Evolutionary conservation across 1,139 yeast species (phyloP).

Genomic region (Geotrichum fermentans): DNA sequence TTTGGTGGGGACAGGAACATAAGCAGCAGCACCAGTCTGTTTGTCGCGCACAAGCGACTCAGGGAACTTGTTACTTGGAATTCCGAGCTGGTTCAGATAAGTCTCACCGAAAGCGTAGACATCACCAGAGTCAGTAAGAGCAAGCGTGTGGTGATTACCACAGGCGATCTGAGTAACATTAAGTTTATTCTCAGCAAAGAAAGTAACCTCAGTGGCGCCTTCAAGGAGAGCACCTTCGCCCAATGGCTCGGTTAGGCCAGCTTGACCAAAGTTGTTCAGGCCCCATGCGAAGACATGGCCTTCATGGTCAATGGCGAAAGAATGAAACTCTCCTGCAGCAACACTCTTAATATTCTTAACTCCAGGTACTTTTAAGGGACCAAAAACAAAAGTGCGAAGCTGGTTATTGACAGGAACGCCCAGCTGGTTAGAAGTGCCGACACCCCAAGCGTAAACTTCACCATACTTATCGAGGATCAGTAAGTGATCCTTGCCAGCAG

Average conservation of each 20-base stretch:
- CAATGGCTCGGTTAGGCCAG: conserved; percentile 69
- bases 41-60: conserved; percentile 64
- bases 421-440: conserved; percentile 86
- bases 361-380: conserved; percentile 35
- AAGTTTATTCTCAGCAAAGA: conserved; percentile 50
- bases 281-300: conserved; percentile 88
- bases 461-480: conserved; percentile 81
- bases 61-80: conserved; percentile 57
- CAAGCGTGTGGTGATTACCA: conserved; percentile 91
- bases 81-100: conserved; percentile 90
- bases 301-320: conserved; percentile 78
- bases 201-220: conserved; percentile 62
- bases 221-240: conserved; percentile 64
- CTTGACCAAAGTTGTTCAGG: conserved; percentile 91
- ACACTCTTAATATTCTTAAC: conserved; percentile 69
- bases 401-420: conserved; percentile 51
- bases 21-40: conserved; percentile 72
- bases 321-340: conserved; percentile 93
- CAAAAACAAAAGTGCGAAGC: conserved; percentile 34
- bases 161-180: conserved; percentile 65
- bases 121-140: conserved; percentile 65
- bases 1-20: conserved; percentile 81
- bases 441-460: conserved; percentile 93
- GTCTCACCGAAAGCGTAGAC: conserved; percentile 84
- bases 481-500: conserved; percentile 89